These are phyloP conservation scores for Cyberlindnera mrakii DNA, from an alignment of 805 yeast species.

Conservation along the genomic window DNA sequence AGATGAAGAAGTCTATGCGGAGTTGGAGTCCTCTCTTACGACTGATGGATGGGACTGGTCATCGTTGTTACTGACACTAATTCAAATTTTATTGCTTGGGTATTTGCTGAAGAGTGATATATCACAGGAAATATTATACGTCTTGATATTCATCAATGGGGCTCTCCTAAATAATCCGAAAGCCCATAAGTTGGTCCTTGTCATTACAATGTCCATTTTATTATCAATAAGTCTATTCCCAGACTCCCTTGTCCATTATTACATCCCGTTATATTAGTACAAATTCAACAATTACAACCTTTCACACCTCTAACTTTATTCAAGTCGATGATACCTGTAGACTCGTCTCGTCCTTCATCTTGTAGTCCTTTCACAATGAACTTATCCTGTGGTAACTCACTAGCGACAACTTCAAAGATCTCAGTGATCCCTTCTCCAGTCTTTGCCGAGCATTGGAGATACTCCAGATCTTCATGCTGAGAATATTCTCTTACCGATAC, in stretches of 20 bases:
- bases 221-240: too few relatives aligned
- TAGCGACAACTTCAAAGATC: constrained; percentile 37
- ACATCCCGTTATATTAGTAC: background rate
- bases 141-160: background rate
- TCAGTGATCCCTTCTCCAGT: constrained; percentile 54
- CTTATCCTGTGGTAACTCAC: constrained; percentile 37
- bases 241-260: too few relatives aligned
- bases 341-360: constrained; percentile 5
- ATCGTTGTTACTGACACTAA: background rate
- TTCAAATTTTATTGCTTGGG: background rate
- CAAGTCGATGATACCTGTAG: constrained; percentile 26
- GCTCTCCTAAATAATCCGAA: background rate
- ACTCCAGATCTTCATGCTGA: constrained; percentile 22
- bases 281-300: constrained; percentile 5
- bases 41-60: background rate
- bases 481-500: constrained; percentile 7
- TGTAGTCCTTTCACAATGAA: constrained; percentile 3
- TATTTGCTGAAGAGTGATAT: background rate
- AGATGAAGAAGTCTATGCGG: background rate
- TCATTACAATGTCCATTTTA: too few relatives aligned
- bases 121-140: background rate
- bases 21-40: background rate
- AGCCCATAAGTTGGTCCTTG: too few relatives aligned
- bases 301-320: constrained; percentile 13
- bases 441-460: constrained; percentile 42